These are phyloP conservation scores for Eucalyptus regnans DNA, from an alignment of 345 rosid genomes.

Conservation along the genomic window DNA sequence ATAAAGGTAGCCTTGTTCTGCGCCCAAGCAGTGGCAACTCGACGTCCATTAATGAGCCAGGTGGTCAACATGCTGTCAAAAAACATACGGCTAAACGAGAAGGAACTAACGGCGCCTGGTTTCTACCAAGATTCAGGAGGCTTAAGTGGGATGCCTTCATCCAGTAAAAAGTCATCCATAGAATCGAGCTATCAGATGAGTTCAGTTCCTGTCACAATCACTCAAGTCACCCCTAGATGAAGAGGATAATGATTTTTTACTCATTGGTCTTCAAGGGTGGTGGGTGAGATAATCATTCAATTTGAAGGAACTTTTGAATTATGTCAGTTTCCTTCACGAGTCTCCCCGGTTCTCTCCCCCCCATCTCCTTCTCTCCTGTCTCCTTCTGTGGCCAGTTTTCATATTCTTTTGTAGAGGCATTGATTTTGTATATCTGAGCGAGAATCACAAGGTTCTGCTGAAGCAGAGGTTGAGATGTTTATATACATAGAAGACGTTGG, in stretches of 20 bases:
- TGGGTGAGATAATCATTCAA: not conserved
- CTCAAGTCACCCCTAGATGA: slow-evolving; percentile 50
- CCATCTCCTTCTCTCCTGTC: not conserved
- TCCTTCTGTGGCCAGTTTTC: not conserved
- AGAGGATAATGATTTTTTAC: not conserved
- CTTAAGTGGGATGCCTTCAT: not conserved
- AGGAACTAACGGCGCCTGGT: slow-evolving; percentile 47
- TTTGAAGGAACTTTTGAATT: not conserved
- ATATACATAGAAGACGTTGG: not conserved
- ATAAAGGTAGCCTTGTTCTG: slow-evolving; percentile 67
- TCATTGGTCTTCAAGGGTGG: not conserved
- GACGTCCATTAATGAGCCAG: slow-evolving; percentile 57
- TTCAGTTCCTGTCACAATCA: slow-evolving; percentile 39
- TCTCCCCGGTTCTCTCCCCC: not conserved
- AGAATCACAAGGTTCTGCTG: not conserved
- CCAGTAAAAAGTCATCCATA: slow-evolving; percentile 11
- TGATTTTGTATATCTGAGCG: not conserved
- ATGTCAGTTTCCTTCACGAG: not conserved
- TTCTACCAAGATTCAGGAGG: slow-evolving; percentile 21
- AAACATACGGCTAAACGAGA: slow-evolving; percentile 35
- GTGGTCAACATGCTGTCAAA: slow-evolving; percentile 53
- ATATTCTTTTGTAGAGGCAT: not conserved
- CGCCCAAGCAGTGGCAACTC: slow-evolving; percentile 37
- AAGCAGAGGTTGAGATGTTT: not conserved
- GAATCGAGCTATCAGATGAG: slow-evolving; percentile 28